phyloP scores from a whole-genome alignment of 805 yeast species.

The Diddensiella caesifluorescens region DNA sequence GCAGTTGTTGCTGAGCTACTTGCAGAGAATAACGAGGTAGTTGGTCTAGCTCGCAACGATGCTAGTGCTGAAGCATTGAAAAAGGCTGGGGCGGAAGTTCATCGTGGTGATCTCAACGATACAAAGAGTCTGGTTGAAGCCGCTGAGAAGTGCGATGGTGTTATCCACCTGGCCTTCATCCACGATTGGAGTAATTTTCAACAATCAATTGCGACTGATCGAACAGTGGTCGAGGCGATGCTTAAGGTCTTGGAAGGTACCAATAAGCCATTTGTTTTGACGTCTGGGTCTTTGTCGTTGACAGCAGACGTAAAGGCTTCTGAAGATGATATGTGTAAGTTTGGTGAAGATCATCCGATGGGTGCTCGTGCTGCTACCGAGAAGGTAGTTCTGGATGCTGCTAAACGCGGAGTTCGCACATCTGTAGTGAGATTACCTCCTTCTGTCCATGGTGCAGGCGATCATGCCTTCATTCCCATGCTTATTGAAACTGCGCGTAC shows the following conservation, averaged over 20 bases:
- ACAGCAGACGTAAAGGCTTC: slow-evolving; percentile 10
- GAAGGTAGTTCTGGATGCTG: slow-evolving; percentile 16
- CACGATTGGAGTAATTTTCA: slow-evolving; percentile 30
- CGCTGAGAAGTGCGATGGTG: slow-evolving; percentile 34
- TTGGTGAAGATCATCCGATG: background rate
- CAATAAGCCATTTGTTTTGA: slow-evolving; percentile 28
- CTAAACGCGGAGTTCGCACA: slow-evolving; percentile 29
- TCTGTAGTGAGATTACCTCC: slow-evolving; percentile 32
- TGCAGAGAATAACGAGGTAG: slow-evolving; percentile 9
- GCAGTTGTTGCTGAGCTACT: slow-evolving; percentile 6
- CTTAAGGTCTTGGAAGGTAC: slow-evolving; percentile 30
- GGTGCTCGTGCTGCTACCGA: slow-evolving; percentile 20
- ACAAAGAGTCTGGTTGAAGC: slow-evolving; percentile 29
- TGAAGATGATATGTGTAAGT: slow-evolving; percentile 16
- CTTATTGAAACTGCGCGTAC: slow-evolving; percentile 15
- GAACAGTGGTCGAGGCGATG: slow-evolving; percentile 30
- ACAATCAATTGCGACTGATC: slow-evolving; percentile 25
- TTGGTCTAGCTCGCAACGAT: slow-evolving; percentile 13
- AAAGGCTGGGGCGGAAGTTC: slow-evolving; percentile 26
- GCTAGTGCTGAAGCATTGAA: slow-evolving; percentile 24
- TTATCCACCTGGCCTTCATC: slow-evolving; percentile 36
- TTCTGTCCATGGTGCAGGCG: slow-evolving; percentile 34
- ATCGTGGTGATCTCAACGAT: slow-evolving; percentile 32
- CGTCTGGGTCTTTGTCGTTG: slow-evolving; percentile 25
- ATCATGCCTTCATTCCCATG: slow-evolving; percentile 27